Evolutionary conservation across 108 stramenopile species (phyloP).

Genomic region (Phaeodactylum tricornutum): DNA sequence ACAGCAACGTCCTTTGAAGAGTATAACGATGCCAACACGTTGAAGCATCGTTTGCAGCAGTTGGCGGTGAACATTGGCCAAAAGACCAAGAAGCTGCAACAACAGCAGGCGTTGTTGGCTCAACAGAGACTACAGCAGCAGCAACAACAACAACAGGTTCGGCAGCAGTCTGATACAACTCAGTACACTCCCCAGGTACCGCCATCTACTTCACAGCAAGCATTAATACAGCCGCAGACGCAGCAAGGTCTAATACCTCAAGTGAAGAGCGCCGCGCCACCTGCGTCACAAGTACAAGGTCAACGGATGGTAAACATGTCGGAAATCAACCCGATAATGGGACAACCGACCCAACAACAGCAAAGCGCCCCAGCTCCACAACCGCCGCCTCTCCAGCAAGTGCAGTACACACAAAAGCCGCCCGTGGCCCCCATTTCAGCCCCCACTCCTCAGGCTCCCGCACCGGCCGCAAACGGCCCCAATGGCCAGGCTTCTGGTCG

Average conservation of each 20-base stretch:
- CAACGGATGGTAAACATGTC: conserved; percentile 72
- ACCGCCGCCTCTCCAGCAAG: conserved; percentile 9
- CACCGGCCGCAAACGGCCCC: background rate
- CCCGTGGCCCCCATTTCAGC: conserved; percentile 16
- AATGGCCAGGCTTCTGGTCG: conserved; percentile 10
- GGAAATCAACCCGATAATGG: conserved; percentile 74
- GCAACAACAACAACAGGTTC: conserved; percentile 28
- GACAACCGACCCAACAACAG: conserved; percentile 24
- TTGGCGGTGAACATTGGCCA: conserved; percentile 88
- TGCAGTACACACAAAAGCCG: conserved; percentile 5
- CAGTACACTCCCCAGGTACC: conserved; percentile 17
- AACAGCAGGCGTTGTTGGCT: conserved; percentile 27
- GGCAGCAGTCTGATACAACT: conserved; percentile 17
- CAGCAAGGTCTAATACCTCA: conserved; percentile 35
- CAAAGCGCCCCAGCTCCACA: conserved; percentile 18
- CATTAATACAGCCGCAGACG: conserved; percentile 31
- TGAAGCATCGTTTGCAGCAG: conserved; percentile 89
- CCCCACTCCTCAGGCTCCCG: conserved; percentile 6
- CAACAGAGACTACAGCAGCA: conserved; percentile 17
- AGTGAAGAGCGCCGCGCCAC: background rate
- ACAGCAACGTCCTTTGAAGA: conserved; percentile 83
- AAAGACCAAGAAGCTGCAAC: conserved; percentile 69
- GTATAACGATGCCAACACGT: conserved; percentile 83
- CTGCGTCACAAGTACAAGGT: conserved; percentile 22
- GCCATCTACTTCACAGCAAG: conserved; percentile 22